Evolutionary conservation across 352 stramenopile genomes (phyloP).

Genomic region (Peronospora tabacina): DNA sequence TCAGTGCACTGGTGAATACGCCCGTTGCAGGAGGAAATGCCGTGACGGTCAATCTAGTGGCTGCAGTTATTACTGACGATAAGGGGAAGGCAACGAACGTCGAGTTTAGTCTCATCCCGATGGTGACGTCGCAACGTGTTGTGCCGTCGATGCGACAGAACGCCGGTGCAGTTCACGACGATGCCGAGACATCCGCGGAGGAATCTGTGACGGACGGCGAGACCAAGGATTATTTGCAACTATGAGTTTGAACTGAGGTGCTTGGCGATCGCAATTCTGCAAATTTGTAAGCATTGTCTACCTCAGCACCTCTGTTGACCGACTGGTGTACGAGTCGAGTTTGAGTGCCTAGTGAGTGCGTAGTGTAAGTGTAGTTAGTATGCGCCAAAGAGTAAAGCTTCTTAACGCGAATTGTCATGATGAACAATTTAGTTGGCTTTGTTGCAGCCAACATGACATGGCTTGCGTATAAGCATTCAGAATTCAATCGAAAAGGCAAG

Average conservation of each 20-base stretch:
- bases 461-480: not conserved
- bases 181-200: constrained; percentile 30
- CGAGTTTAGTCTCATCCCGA: constrained; percentile 50
- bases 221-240: constrained; percentile 15
- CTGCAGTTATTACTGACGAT: constrained; percentile 44
- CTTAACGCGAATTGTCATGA: constrained; percentile 23
- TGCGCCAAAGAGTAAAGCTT: constrained; percentile 23
- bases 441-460: not conserved
- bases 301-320: not conserved
- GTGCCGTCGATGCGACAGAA: not conserved
- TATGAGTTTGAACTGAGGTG: constrained; percentile 8
- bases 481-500: not conserved
- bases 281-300: constrained; percentile 9
- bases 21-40: constrained; percentile 18
- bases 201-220: constrained; percentile 28
- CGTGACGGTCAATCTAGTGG: constrained; percentile 37
- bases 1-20: constrained; percentile 30
- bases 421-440: too few species aligned
- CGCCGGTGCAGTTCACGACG: constrained; percentile 6
- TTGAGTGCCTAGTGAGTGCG: constrained; percentile 18
- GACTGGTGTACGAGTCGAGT: constrained; percentile 11
- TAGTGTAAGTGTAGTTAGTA: constrained; percentile 22
- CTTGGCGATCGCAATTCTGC: constrained; percentile 11
- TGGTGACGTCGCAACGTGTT: constrained; percentile 15
- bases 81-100: constrained; percentile 43